Percentiles rank a stretch among this genome's conserved stretches.
Evolutionary conservation across 306 rosid species (phyloP).

Genomic region (Vigna trinervia): DNA sequence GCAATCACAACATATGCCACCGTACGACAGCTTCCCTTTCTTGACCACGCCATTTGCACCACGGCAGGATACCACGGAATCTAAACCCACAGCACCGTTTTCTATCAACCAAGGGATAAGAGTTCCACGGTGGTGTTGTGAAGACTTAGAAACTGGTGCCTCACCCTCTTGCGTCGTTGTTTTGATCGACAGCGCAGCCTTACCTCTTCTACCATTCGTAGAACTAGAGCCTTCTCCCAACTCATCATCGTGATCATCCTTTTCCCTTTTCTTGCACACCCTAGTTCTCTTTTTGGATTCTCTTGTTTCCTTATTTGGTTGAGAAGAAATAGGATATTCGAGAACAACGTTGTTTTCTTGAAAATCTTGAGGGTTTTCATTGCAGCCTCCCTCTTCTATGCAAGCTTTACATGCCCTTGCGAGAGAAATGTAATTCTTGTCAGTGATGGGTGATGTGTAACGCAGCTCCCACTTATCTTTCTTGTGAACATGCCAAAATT

Average conservation of each 20-base stretch:
- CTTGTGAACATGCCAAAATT: conserved; percentile 47
- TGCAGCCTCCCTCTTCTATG: conserved; percentile 37
- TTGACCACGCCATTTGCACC: conserved; percentile 23
- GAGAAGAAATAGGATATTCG: neutral
- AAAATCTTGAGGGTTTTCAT: neutral
- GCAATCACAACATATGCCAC: conserved; percentile 70
- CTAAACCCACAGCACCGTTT: conserved; percentile 22
- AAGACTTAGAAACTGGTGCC: neutral
- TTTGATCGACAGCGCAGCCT: neutral
- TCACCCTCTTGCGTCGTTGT: neutral
- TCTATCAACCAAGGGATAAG: conserved; percentile 52
- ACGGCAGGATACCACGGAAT: conserved; percentile 45
- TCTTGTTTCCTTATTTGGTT: neutral
- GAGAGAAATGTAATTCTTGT: conserved; percentile 56
- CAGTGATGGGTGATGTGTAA: conserved; percentile 54
- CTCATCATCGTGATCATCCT: neutral
- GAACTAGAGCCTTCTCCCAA: neutral
- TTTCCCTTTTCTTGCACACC: neutral
- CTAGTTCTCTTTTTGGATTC: neutral
- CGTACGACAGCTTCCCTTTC: conserved; percentile 49
- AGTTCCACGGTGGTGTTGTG: conserved; percentile 29
- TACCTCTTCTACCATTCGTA: neutral
- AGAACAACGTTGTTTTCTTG: neutral
- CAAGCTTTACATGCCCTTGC: conserved; percentile 59
- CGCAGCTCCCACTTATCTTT: conserved; percentile 55